A percentile compares a stretch with the other conserved stretches of the same genome.
These are phyloP conservation scores for Rhodotorula sp. DNA, from an alignment of 1,284 basidiomycete genomes.

Conservation along the genomic window DNA sequence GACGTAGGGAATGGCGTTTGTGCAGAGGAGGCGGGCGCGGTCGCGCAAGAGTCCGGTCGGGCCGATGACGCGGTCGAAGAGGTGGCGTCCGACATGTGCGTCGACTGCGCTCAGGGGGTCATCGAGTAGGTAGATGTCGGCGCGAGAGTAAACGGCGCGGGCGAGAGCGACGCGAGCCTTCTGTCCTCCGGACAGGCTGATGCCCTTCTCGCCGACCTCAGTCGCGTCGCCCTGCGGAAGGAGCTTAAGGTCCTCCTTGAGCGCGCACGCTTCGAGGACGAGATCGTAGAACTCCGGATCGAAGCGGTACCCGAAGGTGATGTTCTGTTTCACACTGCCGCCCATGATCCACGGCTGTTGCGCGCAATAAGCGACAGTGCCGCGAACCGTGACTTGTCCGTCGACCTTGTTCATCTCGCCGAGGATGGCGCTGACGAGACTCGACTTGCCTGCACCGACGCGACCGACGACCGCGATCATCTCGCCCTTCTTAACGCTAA, in stretches of 20 bases:
- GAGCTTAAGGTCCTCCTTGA: conserved; percentile 73
- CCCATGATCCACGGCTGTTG: conserved; percentile 83
- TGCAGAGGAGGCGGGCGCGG: conserved; percentile 84
- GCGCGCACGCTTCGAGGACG: conserved; percentile 68
- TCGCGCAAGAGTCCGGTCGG: conserved; percentile 77
- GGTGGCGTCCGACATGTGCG: conserved; percentile 56
- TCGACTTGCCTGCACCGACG: conserved; percentile 82
- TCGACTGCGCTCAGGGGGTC: conserved; percentile 62
- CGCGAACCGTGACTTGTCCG: conserved; percentile 68
- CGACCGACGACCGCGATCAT: conserved; percentile 80
- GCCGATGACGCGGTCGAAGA: conserved; percentile 80
- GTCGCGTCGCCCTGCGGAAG: conserved; percentile 68
- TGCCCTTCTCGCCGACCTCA: conserved; percentile 74
- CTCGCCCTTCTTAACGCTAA: conserved; percentile 79
- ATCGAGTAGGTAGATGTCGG: conserved; percentile 63
- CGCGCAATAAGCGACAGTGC: conserved; percentile 78
- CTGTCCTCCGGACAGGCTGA: conserved; percentile 53
- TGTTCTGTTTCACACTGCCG: conserved; percentile 85
- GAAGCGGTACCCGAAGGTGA: conserved; percentile 83
- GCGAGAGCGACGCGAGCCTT: conserved; percentile 80
- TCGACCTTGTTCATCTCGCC: conserved; percentile 82
- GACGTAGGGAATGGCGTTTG: conserved; percentile 83
- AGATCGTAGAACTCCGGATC: conserved; percentile 60
- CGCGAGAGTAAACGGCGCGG: conserved; percentile 70
- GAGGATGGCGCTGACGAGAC: conserved; percentile 60